Conservation (phyloP, 129 eudicot genomes). For the Pittosporum tobira region DNA sequence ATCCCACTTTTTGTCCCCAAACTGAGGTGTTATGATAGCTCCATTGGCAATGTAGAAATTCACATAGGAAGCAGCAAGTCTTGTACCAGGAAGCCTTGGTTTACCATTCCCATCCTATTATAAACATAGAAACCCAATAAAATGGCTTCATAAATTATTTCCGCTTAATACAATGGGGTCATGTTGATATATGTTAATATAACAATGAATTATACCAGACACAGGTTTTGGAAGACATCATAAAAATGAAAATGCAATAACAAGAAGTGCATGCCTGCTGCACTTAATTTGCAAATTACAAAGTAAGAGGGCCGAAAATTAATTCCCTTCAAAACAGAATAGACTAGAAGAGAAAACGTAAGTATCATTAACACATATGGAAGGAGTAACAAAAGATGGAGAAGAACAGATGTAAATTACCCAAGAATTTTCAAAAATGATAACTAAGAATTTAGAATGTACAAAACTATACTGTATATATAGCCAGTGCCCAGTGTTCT, state of each 20-base stretch:
- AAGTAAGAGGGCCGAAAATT: too few relatives aligned
- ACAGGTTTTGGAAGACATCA: background rate
- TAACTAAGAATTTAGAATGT: too few relatives aligned
- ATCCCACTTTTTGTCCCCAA: conserved; percentile 90
- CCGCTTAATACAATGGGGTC: background rate
- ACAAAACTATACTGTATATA: too few relatives aligned
- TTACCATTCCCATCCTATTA: conserved; percentile 65
- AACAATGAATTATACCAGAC: background rate
- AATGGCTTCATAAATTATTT: background rate
- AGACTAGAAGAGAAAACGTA: too few relatives aligned
- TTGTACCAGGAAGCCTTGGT: conserved; percentile 74
- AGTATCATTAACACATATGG: too few relatives aligned
- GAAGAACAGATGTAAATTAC: too few relatives aligned
- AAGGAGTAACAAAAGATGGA: too few relatives aligned
- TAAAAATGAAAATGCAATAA: background rate
- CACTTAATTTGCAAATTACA: too few relatives aligned
- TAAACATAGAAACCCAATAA: conserved; percentile 7
- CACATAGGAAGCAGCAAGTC: conserved; percentile 96
- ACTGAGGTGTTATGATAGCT: conserved; percentile 85
- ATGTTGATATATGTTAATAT: background rate
- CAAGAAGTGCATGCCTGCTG: too few relatives aligned
- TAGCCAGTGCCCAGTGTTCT: too few relatives aligned
- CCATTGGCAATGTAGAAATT: conserved; percentile 85
- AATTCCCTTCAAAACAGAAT: too few relatives aligned
- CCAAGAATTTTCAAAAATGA: too few relatives aligned